Evolutionary conservation across 345 rosid genomes (phyloP).

Genomic region (Rubroshorea leprosula): DNA sequence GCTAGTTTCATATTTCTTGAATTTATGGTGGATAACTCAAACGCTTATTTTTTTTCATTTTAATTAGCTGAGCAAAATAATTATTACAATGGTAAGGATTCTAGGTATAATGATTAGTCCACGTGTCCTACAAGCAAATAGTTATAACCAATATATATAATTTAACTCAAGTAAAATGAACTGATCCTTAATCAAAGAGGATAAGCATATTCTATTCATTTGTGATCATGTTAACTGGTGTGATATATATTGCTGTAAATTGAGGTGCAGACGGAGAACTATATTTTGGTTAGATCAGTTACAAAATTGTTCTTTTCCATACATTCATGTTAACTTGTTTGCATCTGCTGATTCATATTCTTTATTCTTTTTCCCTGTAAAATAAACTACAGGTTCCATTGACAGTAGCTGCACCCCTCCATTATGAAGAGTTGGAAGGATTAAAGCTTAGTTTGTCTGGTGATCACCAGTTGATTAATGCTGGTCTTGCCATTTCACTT

Average conservation of each 20-base stretch:
- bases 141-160: not conserved
- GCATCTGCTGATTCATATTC: constrained; percentile 9
- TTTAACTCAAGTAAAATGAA: not conserved
- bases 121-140: not conserved
- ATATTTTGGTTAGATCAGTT: too few species aligned
- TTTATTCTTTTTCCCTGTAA: not conserved
- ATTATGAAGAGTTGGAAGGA: constrained; percentile 39
- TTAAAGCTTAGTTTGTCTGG: constrained; percentile 66
- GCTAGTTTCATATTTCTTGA: too few species aligned
- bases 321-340: too few species aligned
- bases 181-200: too few species aligned
- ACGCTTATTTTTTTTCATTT: not conserved
- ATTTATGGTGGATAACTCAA: too few species aligned
- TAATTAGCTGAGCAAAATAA: too few species aligned
- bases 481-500: constrained; percentile 86
- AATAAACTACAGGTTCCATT: constrained; percentile 55
- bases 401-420: constrained; percentile 57
- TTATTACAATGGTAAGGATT: not conserved
- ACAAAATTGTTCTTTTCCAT: too few species aligned
- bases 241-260: too few species aligned
- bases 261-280: too few species aligned
- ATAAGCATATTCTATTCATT: too few species aligned
- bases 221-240: too few species aligned
- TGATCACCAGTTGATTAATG: constrained; percentile 76
- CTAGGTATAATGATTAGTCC: not conserved